Conservation (phyloP, 148 eudicot genomes). For the Vaccinium myrtillus region DNA sequence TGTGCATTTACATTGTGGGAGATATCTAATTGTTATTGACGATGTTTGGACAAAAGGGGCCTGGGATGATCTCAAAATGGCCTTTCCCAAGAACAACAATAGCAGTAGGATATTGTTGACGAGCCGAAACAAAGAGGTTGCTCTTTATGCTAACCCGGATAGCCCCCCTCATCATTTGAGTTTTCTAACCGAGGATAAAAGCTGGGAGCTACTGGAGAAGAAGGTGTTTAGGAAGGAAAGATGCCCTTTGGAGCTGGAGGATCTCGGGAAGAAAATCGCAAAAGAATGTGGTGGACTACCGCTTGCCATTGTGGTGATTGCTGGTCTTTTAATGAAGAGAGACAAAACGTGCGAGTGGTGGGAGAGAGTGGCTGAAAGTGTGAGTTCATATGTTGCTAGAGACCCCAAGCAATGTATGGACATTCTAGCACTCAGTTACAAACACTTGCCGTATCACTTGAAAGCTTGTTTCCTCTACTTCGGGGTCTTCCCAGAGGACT, state of each 20-base stretch:
- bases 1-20: not conserved
- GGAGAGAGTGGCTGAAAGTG: conserved; percentile 31
- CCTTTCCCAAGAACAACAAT: conserved; percentile 19
- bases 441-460: conserved; percentile 31
- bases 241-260: conserved; percentile 23
- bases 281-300: conserved; percentile 30
- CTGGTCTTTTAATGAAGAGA: conserved; percentile 22
- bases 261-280: conserved; percentile 20
- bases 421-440: conserved; percentile 36
- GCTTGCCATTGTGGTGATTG: conserved; percentile 36
- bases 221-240: conserved; percentile 25
- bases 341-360: conserved; percentile 24
- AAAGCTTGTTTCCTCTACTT: conserved; percentile 35
- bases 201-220: conserved; percentile 32
- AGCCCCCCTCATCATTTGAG: conserved; percentile 20
- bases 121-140: conserved; percentile 19
- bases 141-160: conserved; percentile 17
- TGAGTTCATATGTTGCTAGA: conserved; percentile 18
- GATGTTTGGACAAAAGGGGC: conserved; percentile 27
- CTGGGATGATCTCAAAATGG: conserved; percentile 33
- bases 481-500: conserved; percentile 9
- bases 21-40: conserved; percentile 29
- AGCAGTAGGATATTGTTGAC: conserved; percentile 37
- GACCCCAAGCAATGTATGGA: conserved; percentile 16
- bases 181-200: conserved; percentile 10